Conservation (phyloP, 2,329 filamentous ascomycete genomes). For the Microcyclospora pomicola region DNA sequence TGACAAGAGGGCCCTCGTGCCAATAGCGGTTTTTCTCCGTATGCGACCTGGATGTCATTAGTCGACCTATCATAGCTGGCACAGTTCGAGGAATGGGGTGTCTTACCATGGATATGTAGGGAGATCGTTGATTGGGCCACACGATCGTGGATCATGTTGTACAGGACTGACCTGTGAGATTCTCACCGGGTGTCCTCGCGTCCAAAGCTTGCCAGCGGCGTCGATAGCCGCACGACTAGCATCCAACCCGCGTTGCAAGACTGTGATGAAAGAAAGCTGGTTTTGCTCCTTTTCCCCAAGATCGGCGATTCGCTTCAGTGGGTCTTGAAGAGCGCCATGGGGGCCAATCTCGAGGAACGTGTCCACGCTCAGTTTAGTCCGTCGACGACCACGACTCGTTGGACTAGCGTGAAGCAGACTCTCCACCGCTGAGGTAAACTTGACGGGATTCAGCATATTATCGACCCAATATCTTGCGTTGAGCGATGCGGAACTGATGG, state of each 20-base stretch:
- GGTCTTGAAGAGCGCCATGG: conserved; percentile 28
- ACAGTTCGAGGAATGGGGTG: too few relatives aligned
- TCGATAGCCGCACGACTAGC: background rate
- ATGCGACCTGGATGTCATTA: too few relatives aligned
- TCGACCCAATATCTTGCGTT: background rate
- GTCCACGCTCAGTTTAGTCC: background rate
- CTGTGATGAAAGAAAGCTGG: background rate
- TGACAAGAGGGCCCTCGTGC: conserved; percentile 3
- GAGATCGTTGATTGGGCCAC: conserved; percentile 3
- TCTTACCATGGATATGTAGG: conserved; percentile 5
- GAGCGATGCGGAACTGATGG: background rate
- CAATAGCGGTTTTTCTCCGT: conserved; percentile 7
- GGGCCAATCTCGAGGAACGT: conserved; percentile 19
- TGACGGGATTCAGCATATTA: background rate
- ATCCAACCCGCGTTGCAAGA: background rate
- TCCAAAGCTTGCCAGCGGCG: background rate
- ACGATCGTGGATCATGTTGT: too few relatives aligned
- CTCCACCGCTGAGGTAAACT: background rate
- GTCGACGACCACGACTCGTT: background rate
- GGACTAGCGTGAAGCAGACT: background rate
- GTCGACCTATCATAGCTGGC: too few relatives aligned
- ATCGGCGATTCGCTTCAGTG: background rate
- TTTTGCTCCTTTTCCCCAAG: background rate
- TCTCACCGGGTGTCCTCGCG: background rate
- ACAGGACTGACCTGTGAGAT: too few relatives aligned